A percentile compares a stretch with the other conserved stretches of the same genome.
Evolutionary conservation across 495 filamentous ascomycete species (phyloP).

Genomic region (Astrothelium macrocarpum): DNA sequence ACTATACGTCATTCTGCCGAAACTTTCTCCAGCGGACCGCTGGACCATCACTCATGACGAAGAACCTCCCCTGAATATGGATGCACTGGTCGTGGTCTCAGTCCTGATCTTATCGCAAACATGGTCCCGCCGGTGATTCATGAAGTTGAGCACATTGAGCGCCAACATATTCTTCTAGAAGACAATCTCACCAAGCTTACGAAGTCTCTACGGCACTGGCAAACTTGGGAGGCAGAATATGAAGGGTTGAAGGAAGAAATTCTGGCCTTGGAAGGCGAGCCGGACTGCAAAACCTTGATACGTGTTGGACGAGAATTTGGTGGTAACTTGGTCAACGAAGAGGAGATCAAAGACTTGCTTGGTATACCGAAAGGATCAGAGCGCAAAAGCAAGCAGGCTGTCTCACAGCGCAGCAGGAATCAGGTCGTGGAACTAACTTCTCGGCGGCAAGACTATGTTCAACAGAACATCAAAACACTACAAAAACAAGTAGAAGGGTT

Average conservation of each 20-base stretch:
- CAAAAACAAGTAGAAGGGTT: slow-evolving; percentile 57
- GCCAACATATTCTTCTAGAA: slow-evolving; percentile 65
- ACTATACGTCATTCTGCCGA: not conserved
- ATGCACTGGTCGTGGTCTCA: too few relatives aligned
- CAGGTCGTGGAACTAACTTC: slow-evolving; percentile 63
- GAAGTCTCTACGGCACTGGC: slow-evolving; percentile 75
- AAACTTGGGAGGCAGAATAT: slow-evolving; percentile 83
- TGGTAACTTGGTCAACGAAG: slow-evolving; percentile 46
- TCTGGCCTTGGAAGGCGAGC: slow-evolving; percentile 39
- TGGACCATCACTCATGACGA: not conserved
- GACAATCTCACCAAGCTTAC: slow-evolving; percentile 63
- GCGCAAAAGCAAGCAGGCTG: slow-evolving; percentile 40
- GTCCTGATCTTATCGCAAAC: not conserved
- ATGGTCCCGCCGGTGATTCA: slow-evolving; percentile 18
- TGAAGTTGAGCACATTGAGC: slow-evolving; percentile 46
- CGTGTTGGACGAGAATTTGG: slow-evolving; percentile 41
- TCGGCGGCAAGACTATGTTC: slow-evolving; percentile 77
- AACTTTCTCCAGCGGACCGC: not conserved
- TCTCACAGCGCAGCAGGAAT: slow-evolving; percentile 35
- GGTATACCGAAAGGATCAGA: slow-evolving; percentile 42
- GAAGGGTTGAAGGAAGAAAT: slow-evolving; percentile 78
- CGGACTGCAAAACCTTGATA: slow-evolving; percentile 44
- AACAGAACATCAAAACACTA: slow-evolving; percentile 62
- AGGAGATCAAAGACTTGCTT: slow-evolving; percentile 57
- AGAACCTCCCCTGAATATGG: too few relatives aligned